Evolutionary conservation across 2,329 filamentous ascomycete species (phyloP).

Genomic region (Fusarium keratoplasticum): DNA sequence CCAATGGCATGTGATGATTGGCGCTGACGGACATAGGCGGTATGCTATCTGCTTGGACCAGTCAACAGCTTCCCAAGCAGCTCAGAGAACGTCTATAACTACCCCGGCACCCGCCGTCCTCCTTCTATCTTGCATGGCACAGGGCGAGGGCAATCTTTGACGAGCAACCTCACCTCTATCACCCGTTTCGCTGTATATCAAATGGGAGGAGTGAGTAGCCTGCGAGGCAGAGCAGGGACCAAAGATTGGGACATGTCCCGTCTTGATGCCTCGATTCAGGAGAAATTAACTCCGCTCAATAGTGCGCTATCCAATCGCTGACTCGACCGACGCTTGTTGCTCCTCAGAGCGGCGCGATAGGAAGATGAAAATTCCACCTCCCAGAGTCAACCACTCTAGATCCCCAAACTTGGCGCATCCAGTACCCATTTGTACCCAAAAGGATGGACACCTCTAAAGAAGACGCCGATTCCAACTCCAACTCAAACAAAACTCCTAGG

Average conservation of each 20-base stretch:
- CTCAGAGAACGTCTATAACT: not conserved
- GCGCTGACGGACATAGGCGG: not conserved
- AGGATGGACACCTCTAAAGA: constrained; percentile 23
- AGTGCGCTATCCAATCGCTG: constrained; percentile 33
- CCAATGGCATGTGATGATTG: constrained; percentile 4
- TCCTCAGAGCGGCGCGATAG: constrained; percentile 28
- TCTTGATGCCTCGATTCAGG: constrained; percentile 39
- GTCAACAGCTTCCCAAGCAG: not conserved
- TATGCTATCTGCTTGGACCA: not conserved
- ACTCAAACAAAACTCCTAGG: constrained; percentile 18
- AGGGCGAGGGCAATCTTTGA: not conserved
- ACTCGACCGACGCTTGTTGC: constrained; percentile 27
- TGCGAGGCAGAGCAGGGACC: not conserved
- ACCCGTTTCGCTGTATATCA: not conserved
- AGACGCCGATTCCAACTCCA: constrained; percentile 17
- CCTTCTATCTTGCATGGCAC: not conserved
- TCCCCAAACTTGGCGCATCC: constrained; percentile 17
- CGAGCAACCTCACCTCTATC: not conserved
- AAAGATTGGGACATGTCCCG: constrained; percentile 20
- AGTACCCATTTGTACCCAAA: constrained; percentile 2
- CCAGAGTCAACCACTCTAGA: constrained; percentile 19
- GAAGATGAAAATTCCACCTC: constrained; percentile 38
- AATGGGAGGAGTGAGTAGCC: not conserved
- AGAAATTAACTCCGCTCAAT: constrained; percentile 36
- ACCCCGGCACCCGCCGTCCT: not conserved